Evolutionary conservation across 1,284 basidiomycete species (phyloP).

Genomic region (Apiotrichum akiyoshidainum): DNA sequence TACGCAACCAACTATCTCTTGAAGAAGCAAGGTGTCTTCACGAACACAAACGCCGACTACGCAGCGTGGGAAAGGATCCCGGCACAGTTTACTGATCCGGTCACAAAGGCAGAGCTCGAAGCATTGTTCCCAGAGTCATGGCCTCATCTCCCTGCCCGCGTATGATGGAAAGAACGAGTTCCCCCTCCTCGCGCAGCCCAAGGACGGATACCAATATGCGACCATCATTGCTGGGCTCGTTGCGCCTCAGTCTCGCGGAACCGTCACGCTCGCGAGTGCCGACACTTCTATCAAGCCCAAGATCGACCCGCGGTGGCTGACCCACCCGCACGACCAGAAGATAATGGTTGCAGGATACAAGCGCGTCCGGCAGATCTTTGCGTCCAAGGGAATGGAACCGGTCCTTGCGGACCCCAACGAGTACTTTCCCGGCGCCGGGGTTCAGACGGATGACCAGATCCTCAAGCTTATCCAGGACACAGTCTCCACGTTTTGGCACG

Average conservation of each 20-base stretch:
- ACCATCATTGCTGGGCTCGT: slow-evolving; percentile 1
- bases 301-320: slow-evolving; percentile 4
- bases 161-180: background rate
- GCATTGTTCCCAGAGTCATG: background rate
- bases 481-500: slow-evolving; percentile 6
- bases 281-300: background rate
- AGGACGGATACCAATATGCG: slow-evolving; percentile 9
- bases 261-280: background rate
- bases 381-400: background rate
- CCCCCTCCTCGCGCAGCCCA: background rate
- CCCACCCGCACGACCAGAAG: slow-evolving; percentile 6
- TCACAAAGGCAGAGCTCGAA: background rate
- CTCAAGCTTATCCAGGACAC: background rate
- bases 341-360: slow-evolving; percentile 4
- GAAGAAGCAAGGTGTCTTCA: background rate
- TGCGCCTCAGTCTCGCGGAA: slow-evolving; percentile 1
- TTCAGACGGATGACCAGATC: slow-evolving; percentile 5
- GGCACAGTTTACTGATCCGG: background rate
- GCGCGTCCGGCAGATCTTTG: slow-evolving; percentile 1
- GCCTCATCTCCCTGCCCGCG: background rate
- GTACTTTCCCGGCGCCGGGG: slow-evolving; percentile 5
- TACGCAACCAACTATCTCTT: background rate
- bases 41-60: background rate
- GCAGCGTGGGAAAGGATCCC: background rate
- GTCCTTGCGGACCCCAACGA: background rate